Evolutionary conservation across 139 green algal species (phyloP).

Genomic region (Tetraselmis chui): DNA sequence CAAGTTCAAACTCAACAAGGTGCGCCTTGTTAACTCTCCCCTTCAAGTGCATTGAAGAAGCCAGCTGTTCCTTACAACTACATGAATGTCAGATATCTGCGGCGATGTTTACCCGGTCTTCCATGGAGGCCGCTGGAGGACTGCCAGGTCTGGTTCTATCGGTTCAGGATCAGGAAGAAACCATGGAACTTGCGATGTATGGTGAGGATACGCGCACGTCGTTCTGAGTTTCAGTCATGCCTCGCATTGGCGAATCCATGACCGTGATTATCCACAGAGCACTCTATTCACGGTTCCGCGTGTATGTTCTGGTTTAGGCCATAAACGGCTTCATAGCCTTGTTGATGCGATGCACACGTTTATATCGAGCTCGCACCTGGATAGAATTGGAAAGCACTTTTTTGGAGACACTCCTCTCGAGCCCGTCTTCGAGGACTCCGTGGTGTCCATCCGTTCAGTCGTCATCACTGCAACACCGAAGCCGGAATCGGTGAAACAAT

Average conservation of each 20-base stretch:
- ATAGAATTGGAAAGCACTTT: background rate
- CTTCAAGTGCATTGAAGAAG: too few relatives aligned
- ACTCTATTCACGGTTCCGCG: too few relatives aligned
- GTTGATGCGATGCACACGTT: background rate
- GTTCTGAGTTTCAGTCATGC: too few relatives aligned
- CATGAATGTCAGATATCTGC: background rate
- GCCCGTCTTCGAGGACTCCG: background rate
- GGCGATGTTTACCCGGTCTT: slow-evolving; percentile 20
- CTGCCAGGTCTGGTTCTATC: slow-evolving; percentile 24
- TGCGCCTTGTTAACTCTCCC: too few relatives aligned
- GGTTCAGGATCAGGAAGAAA: slow-evolving; percentile 8
- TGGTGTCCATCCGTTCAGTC: background rate
- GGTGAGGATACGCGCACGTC: background rate
- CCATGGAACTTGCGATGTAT: background rate
- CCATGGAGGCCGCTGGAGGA: slow-evolving; percentile 21
- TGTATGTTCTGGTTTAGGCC: too few relatives aligned
- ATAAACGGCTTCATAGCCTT: background rate
- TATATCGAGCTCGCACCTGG: background rate
- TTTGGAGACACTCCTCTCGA: background rate
- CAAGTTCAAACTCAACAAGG: slow-evolving; percentile 63
- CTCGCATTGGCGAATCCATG: too few relatives aligned
- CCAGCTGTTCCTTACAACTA: too few relatives aligned
- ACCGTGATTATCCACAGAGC: too few relatives aligned
- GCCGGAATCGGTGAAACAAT: too few relatives aligned
- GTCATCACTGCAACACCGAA: background rate